phyloP scores from a whole-genome alignment of 2,329 filamentous ascomycete species.

The Incumbomyces lentus region DNA sequence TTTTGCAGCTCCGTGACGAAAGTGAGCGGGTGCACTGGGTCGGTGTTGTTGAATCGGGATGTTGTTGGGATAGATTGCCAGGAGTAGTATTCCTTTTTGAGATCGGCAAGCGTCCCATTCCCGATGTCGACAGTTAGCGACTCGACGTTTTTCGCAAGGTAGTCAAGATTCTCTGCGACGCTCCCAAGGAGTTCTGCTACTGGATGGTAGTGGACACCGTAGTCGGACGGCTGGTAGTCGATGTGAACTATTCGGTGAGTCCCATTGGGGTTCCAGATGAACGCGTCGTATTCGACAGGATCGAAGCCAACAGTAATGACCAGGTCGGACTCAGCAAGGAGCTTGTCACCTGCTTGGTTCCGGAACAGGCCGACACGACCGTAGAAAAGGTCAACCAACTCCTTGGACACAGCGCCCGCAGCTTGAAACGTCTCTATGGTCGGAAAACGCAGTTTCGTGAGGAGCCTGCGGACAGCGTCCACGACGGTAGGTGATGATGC shows the following conservation, averaged over 20 bases:
- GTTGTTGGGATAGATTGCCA: conserved; percentile 25
- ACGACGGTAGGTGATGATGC: conserved; percentile 34
- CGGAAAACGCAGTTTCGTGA: conserved; percentile 33
- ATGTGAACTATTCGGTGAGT: conserved; percentile 35
- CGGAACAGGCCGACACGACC: conserved; percentile 40
- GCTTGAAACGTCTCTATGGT: conserved; percentile 44
- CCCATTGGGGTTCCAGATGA: conserved; percentile 34
- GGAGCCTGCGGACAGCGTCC: conserved; percentile 32
- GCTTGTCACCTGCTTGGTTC: conserved; percentile 39
- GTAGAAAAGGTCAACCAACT: conserved; percentile 35
- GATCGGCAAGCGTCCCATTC: conserved; percentile 24
- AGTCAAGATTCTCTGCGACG: conserved; percentile 32
- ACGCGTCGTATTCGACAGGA: conserved; percentile 39
- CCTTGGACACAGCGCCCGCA: conserved; percentile 36
- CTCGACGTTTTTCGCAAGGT: conserved; percentile 25
- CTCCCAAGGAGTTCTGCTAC: conserved; percentile 35
- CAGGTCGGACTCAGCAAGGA: conserved; percentile 35
- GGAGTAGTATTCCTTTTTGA: conserved; percentile 29
- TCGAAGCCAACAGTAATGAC: conserved; percentile 39
- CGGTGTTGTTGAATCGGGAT: conserved; percentile 14
- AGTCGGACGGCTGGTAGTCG: conserved; percentile 31
- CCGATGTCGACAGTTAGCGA: conserved; percentile 28
- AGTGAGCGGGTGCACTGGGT: conserved; percentile 36
- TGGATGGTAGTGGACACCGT: conserved; percentile 34
- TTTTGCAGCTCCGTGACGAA: conserved; percentile 37